A percentile compares a stretch with the other conserved stretches of the same genome.
phyloP scores from a whole-genome alignment of 176 grass and related monocot species.

The Lolium rigidum region DNA sequence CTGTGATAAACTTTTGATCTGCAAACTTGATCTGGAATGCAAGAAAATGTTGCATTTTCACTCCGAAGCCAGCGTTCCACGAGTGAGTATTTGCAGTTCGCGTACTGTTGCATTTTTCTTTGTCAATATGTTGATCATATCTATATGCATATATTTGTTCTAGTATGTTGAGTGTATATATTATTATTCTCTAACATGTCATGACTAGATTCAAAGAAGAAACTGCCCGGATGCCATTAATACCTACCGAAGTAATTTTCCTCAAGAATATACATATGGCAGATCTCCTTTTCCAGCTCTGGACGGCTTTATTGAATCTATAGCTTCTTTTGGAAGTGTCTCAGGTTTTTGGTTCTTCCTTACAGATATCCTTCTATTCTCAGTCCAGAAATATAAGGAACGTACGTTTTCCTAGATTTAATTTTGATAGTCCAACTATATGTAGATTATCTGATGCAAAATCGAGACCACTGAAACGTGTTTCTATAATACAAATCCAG shows the following conservation, averaged over 20 bases:
- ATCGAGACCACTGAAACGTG: neutral
- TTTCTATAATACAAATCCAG: neutral
- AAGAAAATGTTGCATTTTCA: slow-evolving; percentile 88
- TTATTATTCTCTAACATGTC: slow-evolving; percentile 20
- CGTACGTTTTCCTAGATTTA: neutral
- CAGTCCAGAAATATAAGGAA: neutral
- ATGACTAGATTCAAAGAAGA: slow-evolving; percentile 69
- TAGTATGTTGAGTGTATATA: slow-evolving; percentile 12
- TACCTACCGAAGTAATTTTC: slow-evolving; percentile 76
- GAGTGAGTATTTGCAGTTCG: slow-evolving; percentile 43
- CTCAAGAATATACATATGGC: slow-evolving; percentile 52
- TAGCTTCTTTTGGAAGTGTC: slow-evolving; percentile 78
- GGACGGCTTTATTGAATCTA: slow-evolving; percentile 87
- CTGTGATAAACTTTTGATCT: slow-evolving; percentile 86
- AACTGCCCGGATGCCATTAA: slow-evolving; percentile 36
- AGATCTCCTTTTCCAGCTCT: slow-evolving; percentile 94
- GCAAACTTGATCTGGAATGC: slow-evolving; percentile 91
- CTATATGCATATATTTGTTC: neutral
- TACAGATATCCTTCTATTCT: slow-evolving; percentile 1
- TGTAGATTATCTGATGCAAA: slow-evolving; percentile 20
- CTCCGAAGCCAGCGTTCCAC: slow-evolving; percentile 60
- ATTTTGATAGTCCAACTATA: slow-evolving; percentile 23
- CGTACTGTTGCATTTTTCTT: neutral
- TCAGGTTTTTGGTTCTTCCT: slow-evolving; percentile 59
- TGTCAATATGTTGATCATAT: neutral